phyloP scores from a whole-genome alignment of 2,329 filamentous ascomycete species.

The Lachnellula hyalina region DNA sequence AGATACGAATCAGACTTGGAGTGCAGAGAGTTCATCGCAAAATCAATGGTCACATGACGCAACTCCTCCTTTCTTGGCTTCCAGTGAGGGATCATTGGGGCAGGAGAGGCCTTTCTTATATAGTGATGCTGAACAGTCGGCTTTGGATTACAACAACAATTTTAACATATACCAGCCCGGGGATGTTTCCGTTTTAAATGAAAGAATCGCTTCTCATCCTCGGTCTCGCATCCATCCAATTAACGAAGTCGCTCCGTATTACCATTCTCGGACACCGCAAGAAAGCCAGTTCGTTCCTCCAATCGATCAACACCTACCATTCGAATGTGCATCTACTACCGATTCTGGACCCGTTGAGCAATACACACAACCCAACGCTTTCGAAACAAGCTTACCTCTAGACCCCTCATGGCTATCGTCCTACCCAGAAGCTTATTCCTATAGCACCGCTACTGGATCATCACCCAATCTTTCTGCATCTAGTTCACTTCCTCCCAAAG shows the following conservation, averaged over 20 bases:
- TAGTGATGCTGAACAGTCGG: neutral
- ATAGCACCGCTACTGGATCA: neutral
- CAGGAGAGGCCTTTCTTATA: neutral
- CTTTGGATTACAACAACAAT: neutral
- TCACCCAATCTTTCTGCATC: neutral
- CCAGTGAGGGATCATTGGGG: neutral
- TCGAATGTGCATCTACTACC: too few species aligned
- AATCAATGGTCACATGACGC: neutral
- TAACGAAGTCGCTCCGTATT: neutral
- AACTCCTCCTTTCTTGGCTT: neutral
- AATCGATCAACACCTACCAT: neutral
- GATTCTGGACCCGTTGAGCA: neutral
- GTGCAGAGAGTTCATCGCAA: neutral
- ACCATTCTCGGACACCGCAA: slow-evolving; percentile 6
- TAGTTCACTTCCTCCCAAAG: neutral
- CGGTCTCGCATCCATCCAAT: neutral
- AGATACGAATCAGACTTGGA: neutral
- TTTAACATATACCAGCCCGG: neutral
- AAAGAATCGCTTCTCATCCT: neutral
- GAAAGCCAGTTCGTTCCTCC: neutral
- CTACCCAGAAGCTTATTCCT: neutral
- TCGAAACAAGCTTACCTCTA: neutral
- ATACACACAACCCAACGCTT: neutral
- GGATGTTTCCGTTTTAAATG: neutral
- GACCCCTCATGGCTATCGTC: neutral